Evolutionary conservation across 2,329 filamentous ascomycete species (phyloP), one percentile per base, ranked within the genome.

Genomic region (Xenoacremonium recifei): DNA sequence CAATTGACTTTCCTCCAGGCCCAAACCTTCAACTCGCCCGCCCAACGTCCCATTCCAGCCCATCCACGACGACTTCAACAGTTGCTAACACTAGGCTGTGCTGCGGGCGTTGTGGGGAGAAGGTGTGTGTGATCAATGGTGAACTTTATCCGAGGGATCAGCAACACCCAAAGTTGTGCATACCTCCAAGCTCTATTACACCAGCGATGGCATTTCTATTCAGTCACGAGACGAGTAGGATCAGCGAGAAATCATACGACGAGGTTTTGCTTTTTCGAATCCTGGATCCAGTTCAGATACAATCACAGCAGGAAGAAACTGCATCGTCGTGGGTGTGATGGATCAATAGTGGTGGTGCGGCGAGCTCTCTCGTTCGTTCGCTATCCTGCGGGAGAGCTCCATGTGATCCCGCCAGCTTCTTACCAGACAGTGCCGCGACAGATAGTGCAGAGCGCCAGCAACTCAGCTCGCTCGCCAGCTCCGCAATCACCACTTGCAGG

Each of bases 51-150:
- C 23, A 41, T 31, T 29, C 23, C 21, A 21, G 21, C 37, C 32
- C 21, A 35, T 17, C 21, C 19, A 44, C 36, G 34, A 40, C 36
- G 31, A 21, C 4, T 10, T 33, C 39, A 15, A 16, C 39, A 30
- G 12, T 23, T 30, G 25, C 42, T 21, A 38, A 33, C 44, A 50
- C 53, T 46, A 50, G 50, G 48, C 35, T 40, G 17, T 25, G 38
- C n/a, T n/a, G n/a, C 25, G 44, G 44, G 45, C 10, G 48, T 43
- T 57, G 49, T 33, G 51, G 53, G 50, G 49, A 52, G 29, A 40
- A 37, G 41, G 41, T 38, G 47, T 27, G 34, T 39, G 37, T 42
- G 40, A 45, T 44, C 43, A 13, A 42, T 33, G 29, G 42, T 34
- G 43, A 56, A 54, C 44, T 56, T 40, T 48, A 50, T 54, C 38